Evolutionary conservation across 305 asterid species (phyloP), one percentile per base, ranked within the genome.

Genomic region (Solanum aculeatissimum): DNA sequence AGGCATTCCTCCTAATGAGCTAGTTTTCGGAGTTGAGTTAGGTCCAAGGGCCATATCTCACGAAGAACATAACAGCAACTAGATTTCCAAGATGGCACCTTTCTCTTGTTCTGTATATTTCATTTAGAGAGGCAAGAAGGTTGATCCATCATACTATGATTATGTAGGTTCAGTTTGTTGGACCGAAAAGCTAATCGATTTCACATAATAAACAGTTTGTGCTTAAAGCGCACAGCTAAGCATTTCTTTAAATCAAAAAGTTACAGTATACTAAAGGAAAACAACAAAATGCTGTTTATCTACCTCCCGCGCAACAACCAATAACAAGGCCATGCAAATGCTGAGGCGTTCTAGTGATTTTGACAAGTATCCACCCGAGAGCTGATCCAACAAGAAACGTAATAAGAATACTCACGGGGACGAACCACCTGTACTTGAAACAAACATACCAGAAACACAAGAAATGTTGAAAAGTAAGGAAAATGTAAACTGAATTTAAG

Each of bases 241-340:
- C 2, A 9, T 19, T 69, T 69, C 77, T 10, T 7, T 4, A 74
- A 18, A 25, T 14, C 6, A 29, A 15, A 18, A 45, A 23, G 15
- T 47, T 49, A 0, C 29, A 51, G 11, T 1, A 0, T 4, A 45
- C 9, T 25, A 51, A 77, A 77, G 65, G 45, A 51, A 75, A 45
- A 77, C 11, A 1, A 68, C 10, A 5, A 83, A 58, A 43, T 49
- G 21, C 9, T 69, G 66, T 77, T 40, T 5, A 75, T 82, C 40
- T 85, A 89, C 92, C 92, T 85, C 88, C 89, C 0, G 92, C 91
- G 81, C 91, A 90, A 86, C 92, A 90, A 80, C 92, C 88, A 78
- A 88, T 90, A 23, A 88, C 89, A 49, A 90, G 89, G 62, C 92
- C 92, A 70, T 85, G 86, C 45, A 90, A 82, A 58, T 86, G 89